These are phyloP conservation scores for Encephalitozoon hellem DNA, from an alignment of 371 early-diverging fungal genomes.

Conservation along the genomic window DNA sequence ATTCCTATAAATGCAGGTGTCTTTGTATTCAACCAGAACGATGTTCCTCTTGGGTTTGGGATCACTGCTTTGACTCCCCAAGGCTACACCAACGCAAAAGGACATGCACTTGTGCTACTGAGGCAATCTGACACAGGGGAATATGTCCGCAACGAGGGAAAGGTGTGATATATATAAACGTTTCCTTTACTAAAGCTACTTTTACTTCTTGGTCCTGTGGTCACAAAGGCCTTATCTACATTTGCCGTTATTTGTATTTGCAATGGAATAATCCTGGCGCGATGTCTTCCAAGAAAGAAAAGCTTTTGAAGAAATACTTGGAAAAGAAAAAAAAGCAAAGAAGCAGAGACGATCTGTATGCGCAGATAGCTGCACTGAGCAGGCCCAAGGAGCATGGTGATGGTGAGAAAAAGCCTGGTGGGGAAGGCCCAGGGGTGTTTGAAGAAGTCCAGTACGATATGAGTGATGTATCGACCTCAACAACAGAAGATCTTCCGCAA, in stretches of 20 bases:
- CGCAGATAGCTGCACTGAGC: conserved; percentile 36
- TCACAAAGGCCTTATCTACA: neutral
- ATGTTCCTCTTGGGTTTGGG: conserved; percentile 91
- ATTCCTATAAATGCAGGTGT: conserved; percentile 92
- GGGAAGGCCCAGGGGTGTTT: neutral
- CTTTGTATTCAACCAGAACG: conserved; percentile 79
- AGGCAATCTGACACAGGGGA: conserved; percentile 96
- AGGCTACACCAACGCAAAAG: conserved; percentile 77
- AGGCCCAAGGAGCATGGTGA: neutral
- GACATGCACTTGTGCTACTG: conserved; percentile 83
- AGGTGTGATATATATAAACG: conserved; percentile 9
- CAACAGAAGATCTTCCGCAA: neutral
- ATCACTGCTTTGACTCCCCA: conserved; percentile 81
- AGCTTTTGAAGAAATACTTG: conserved; percentile 51
- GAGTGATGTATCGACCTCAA: neutral
- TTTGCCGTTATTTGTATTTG: neutral
- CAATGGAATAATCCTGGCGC: neutral
- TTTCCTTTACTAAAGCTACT: neutral
- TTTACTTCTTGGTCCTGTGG: neutral
- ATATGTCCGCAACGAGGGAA: conserved; percentile 64
- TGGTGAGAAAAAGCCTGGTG: neutral
- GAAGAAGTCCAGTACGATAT: neutral
- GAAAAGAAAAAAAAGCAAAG: conserved; percentile 55
- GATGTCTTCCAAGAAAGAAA: conserved; percentile 47
- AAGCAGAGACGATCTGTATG: conserved; percentile 49